Conservation (phyloP, 345 rosid species). For the Acer negundo region DNA sequence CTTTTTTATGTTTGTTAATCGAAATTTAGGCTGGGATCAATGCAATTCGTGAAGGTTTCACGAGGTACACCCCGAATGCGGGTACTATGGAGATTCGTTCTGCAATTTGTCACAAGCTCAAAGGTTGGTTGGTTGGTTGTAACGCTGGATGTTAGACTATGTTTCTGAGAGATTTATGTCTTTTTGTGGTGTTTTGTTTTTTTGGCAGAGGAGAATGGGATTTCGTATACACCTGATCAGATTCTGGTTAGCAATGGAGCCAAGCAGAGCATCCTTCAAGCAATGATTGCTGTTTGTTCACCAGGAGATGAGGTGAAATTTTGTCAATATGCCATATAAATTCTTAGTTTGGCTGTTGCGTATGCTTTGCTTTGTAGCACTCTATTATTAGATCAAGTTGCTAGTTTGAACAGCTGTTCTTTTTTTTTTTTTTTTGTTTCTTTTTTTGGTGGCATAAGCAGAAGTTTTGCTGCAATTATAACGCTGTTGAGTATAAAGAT, state of each 20-base stretch:
- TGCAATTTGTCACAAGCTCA: conserved; percentile 82
- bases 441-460: neutral
- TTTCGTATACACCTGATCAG: conserved; percentile 78
- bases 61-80: conserved; percentile 86
- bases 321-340: neutral
- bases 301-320: conserved; percentile 91
- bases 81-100: conserved; percentile 81
- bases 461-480: neutral
- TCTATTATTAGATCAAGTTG: neutral
- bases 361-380: neutral
- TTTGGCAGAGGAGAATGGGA: conserved; percentile 79
- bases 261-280: conserved; percentile 79
- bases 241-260: conserved; percentile 96
- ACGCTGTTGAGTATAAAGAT: neutral
- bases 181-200: neutral
- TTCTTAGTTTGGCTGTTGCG: neutral
- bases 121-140: conserved; percentile 45
- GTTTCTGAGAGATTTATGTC: neutral
- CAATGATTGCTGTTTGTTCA: conserved; percentile 87
- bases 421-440: neutral
- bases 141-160: neutral
- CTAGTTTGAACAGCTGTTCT: neutral
- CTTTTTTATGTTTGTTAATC: neutral
- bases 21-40: conserved; percentile 76
- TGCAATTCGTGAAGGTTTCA: conserved; percentile 88